Evolutionary conservation across 2,329 filamentous ascomycete genomes (phyloP), one percentile per base, ranked within the genome.

Genomic region (Arthrobotrys sphaeroides): DNA sequence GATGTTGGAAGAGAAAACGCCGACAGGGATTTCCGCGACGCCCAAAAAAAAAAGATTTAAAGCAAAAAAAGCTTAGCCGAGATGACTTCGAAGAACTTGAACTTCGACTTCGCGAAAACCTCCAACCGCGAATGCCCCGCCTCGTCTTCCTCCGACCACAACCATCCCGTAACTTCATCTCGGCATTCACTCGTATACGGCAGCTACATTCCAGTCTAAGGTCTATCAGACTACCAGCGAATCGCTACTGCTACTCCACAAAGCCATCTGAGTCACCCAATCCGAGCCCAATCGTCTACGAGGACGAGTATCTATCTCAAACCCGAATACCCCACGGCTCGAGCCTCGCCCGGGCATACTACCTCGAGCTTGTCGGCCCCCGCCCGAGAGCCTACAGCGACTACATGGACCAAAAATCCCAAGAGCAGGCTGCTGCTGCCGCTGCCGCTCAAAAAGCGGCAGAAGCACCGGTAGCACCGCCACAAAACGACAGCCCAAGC

Each of bases 341-440:
- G 10, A 12, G 2, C 38, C 53, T 57, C 18, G 24, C 45, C 2
- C 43, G 36, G 24, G 26, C 13, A 5, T 67, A 69, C 36, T 75
- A 69, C 42, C 13, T 24, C 22, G 57, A 75, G 38, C 42, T 75
- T 16, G 72, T 75, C 26, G 72, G 72, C 40, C 9, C 42, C 24
- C 72, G 72, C 31, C 72, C 72, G 5, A 24, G 72, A 65, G 65
- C 72, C 7, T 75, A 55, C 59, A 67, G 64, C 55, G 36, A 69
- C 43, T 64, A 62, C 66, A 73, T 76, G 77, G 61, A 69, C 16
- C 49, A 78, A 68, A 24, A 26, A 55, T 42, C 31, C 20, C n/a
- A n/a, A 18, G 68, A 69, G 16, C 49, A 7, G 12, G 18, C 26
- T 31, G 45, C 13, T 10, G 5, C 45, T 18, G 20, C 20, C 2